phyloP scores from a whole-genome alignment of 2,329 filamentous ascomycete genomes.

The Venturia aucupariae region DNA sequence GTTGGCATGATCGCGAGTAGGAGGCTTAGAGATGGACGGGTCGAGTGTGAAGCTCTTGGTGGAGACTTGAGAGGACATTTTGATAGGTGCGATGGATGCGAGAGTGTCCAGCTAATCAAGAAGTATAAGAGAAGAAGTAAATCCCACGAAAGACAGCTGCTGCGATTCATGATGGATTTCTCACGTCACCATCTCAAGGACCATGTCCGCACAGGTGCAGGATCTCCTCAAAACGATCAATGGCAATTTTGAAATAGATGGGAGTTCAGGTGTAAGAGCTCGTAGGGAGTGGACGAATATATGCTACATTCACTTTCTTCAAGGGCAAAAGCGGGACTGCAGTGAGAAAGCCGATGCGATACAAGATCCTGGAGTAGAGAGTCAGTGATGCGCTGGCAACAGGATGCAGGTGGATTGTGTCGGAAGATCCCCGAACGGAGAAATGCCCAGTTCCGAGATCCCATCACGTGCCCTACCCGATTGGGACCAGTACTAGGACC shows the following conservation, averaged over 20 bases:
- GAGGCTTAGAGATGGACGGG: not conserved
- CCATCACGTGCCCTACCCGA: not conserved
- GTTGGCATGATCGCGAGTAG: slow-evolving; percentile 3
- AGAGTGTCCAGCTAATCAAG: too few relatives aligned
- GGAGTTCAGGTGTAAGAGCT: too few relatives aligned
- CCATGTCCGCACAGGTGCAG: not conserved
- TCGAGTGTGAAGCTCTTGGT: not conserved
- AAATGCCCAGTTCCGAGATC: not conserved
- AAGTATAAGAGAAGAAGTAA: not conserved
- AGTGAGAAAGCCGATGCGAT: too few relatives aligned
- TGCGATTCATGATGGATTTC: not conserved
- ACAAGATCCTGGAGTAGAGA: too few relatives aligned
- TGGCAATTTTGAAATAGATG: too few relatives aligned
- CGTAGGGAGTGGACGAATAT: too few relatives aligned
- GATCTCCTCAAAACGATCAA: not conserved
- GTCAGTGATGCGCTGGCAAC: too few relatives aligned
- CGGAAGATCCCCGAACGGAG: not conserved
- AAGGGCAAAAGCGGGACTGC: too few relatives aligned
- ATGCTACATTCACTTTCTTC: too few relatives aligned
- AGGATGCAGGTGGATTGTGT: too few relatives aligned
- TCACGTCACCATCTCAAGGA: not conserved
- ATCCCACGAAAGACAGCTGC: not conserved
- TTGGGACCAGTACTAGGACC: not conserved
- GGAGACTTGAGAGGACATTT: not conserved
- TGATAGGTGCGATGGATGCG: not conserved